Conservation (phyloP, 2,329 filamentous ascomycete genomes). For the Aureobasidium sp. region DNA sequence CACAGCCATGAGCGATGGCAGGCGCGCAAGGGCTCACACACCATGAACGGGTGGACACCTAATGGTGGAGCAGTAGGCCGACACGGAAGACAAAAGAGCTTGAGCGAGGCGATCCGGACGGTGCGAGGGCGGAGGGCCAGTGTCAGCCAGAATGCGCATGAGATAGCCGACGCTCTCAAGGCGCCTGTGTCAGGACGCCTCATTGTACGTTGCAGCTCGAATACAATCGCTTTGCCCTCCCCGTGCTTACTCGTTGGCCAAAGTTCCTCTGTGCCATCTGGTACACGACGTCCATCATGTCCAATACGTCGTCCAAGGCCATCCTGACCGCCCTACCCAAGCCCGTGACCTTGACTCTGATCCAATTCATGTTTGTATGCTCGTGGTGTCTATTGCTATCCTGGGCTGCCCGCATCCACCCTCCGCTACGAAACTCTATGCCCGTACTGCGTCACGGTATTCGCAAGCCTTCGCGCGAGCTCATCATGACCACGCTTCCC, state of each 20-base stretch:
- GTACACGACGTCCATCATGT: constrained; percentile 93
- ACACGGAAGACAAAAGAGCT: constrained; percentile 74
- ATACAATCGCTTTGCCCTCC: constrained; percentile 15
- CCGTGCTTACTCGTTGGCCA: constrained; percentile 25
- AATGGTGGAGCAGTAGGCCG: constrained; percentile 37
- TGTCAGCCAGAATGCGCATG: constrained; percentile 86
- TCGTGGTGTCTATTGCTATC: constrained; percentile 77
- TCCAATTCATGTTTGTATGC: constrained; percentile 91
- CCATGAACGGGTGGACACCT: constrained; percentile 7
- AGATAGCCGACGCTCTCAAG: constrained; percentile 83
- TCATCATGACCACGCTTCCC: constrained; percentile 82
- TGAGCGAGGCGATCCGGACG: constrained; percentile 78
- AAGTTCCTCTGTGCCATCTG: constrained; percentile 80
- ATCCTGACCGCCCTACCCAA: constrained; percentile 88
- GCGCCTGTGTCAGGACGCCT: constrained; percentile 84
- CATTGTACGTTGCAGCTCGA: constrained; percentile 54
- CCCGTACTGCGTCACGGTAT: constrained; percentile 81
- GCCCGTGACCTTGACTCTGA: constrained; percentile 81
- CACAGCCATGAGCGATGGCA: constrained; percentile 53
- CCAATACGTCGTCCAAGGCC: constrained; percentile 95
- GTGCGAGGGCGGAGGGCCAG: constrained; percentile 76
- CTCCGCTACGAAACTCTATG: constrained; percentile 60
- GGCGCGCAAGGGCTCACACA: constrained; percentile 39
- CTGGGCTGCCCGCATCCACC: constrained; percentile 66
- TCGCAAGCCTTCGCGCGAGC: constrained; percentile 68